A percentile compares a stretch with the other conserved stretches of the same genome.
These are phyloP conservation scores for Curvularia verruculosa DNA, from an alignment of 2,329 filamentous ascomycete genomes.

Conservation along the genomic window DNA sequence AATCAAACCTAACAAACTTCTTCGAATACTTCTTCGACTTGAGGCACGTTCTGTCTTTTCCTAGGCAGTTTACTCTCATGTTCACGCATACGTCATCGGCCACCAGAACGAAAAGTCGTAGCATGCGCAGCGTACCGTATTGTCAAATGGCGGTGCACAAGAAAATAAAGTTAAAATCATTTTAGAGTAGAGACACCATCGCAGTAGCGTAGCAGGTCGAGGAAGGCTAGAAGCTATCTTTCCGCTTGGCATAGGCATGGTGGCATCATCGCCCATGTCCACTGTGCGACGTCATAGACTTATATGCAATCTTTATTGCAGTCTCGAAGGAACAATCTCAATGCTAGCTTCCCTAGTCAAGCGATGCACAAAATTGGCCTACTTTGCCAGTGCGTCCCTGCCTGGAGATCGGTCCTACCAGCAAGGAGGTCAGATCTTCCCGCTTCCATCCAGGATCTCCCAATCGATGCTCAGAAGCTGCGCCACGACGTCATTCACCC, in stretches of 20 bases:
- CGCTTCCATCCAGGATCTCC: conserved; percentile 9
- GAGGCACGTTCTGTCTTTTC: background rate
- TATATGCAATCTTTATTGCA: background rate
- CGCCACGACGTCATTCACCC: conserved; percentile 15
- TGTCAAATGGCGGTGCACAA: background rate
- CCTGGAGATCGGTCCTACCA: conserved; percentile 7
- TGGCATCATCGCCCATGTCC: background rate
- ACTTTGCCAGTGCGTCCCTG: background rate
- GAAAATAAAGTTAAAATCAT: background rate
- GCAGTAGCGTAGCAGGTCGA: background rate
- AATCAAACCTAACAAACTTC: background rate
- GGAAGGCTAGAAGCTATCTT: background rate
- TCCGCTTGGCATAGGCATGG: background rate
- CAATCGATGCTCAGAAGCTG: conserved; percentile 5
- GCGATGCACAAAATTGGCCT: background rate
- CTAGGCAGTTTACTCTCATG: too few species aligned
- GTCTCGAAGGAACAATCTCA: background rate
- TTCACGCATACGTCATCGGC: too few species aligned
- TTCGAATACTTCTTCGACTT: background rate
- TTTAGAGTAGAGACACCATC: background rate
- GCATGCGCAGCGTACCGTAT: background rate
- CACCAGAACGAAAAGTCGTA: background rate
- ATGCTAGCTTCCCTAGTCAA: background rate
- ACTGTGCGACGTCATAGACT: background rate
- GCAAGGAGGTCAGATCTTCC: conserved; percentile 1